These are phyloP conservation scores for Geotrichum carabidarum DNA, from an alignment of 1,139 yeast genomes.

Conservation along the genomic window DNA sequence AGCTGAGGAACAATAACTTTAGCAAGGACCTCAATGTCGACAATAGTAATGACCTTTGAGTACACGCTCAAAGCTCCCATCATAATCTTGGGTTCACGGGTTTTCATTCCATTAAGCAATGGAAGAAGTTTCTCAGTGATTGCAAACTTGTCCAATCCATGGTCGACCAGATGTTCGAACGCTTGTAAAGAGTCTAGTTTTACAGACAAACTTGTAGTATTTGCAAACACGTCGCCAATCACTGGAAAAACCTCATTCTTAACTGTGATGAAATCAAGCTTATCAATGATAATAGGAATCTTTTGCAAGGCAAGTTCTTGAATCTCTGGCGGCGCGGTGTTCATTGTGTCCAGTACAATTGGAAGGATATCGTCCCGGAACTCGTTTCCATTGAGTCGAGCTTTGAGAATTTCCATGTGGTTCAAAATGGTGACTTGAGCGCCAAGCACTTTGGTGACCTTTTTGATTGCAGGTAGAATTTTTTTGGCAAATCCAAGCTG, in stretches of 20 bases:
- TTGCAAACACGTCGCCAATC: constrained; percentile 65
- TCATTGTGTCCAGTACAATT: constrained; percentile 32
- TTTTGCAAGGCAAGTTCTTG: constrained; percentile 57
- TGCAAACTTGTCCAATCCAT: constrained; percentile 64
- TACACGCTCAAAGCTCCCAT: constrained; percentile 53
- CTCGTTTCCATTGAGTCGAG: constrained; percentile 46
- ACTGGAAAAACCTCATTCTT: constrained; percentile 71
- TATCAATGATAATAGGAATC: constrained; percentile 43
- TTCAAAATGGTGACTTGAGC: constrained; percentile 52
- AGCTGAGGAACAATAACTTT: constrained; percentile 48
- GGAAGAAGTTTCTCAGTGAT: constrained; percentile 77
- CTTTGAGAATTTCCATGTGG: constrained; percentile 49
- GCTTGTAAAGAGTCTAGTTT: constrained; percentile 64
- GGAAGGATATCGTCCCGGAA: constrained; percentile 40
- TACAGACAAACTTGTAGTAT: constrained; percentile 75
- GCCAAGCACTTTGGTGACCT: constrained; percentile 46
- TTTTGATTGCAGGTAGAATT: constrained; percentile 49
- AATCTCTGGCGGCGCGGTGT: constrained; percentile 40
- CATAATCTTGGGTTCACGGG: constrained; percentile 68
- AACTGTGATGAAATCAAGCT: constrained; percentile 64
- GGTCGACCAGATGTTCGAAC: constrained; percentile 55
- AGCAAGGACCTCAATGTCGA: constrained; percentile 45
- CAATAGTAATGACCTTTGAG: constrained; percentile 36
- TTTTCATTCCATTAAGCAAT: constrained; percentile 64
- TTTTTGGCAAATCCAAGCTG: constrained; percentile 72